Evolutionary conservation across 2,329 filamentous ascomycete genomes (phyloP).

Genomic region (Ceratocystis albifundus): DNA sequence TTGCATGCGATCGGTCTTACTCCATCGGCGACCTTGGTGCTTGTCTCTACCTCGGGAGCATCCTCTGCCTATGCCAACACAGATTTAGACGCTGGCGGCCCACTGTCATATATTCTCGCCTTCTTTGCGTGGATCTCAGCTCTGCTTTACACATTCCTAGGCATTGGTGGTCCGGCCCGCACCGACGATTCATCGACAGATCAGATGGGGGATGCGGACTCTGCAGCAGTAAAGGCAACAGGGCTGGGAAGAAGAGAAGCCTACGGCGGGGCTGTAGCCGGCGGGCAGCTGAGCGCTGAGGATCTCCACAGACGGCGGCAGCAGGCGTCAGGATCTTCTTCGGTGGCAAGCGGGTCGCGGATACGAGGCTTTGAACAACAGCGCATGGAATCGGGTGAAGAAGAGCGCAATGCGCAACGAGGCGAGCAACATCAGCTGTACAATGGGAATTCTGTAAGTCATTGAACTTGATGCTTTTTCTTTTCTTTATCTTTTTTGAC

Average conservation of each 20-base stretch:
- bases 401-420: slow-evolving; percentile 35
- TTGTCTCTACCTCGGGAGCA: slow-evolving; percentile 53
- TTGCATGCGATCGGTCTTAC: slow-evolving; percentile 60
- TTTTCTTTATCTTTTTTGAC: too few relatives aligned
- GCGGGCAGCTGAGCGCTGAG: background rate
- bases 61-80: slow-evolving; percentile 33
- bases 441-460: slow-evolving; percentile 75
- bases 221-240: background rate
- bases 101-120: slow-evolving; percentile 29
- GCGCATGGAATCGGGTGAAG: background rate
- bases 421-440: slow-evolving; percentile 63
- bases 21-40: slow-evolving; percentile 71
- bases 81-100: background rate
- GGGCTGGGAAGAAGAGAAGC: slow-evolving; percentile 23
- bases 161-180: slow-evolving; percentile 8
- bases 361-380: slow-evolving; percentile 25
- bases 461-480: slow-evolving; percentile 27
- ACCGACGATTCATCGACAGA: background rate
- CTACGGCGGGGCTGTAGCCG: background rate
- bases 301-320: slow-evolving; percentile 19
- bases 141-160: slow-evolving; percentile 6
- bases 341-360: slow-evolving; percentile 16
- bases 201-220: background rate
- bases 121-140: slow-evolving; percentile 32
- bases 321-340: background rate